Evolutionary conservation across 2,329 filamentous ascomycete species (phyloP).

Genomic region (Pseudogymnoascus sp.): DNA sequence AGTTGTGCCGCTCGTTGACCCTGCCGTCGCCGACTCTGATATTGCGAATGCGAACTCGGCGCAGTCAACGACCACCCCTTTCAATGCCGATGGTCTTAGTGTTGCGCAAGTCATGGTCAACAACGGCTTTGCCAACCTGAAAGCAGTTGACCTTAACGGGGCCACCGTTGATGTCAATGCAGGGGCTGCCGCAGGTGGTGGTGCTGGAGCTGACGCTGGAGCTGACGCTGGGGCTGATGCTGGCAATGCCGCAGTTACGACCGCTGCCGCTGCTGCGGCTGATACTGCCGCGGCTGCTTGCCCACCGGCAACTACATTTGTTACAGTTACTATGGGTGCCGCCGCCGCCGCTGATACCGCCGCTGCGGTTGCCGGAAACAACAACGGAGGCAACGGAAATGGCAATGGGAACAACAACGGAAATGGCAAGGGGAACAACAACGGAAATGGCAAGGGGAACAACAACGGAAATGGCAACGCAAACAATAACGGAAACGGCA

Average conservation of each 20-base stretch:
- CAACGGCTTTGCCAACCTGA: constrained; percentile 56
- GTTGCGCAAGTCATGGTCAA: constrained; percentile 55
- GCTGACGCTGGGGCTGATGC: constrained; percentile 13
- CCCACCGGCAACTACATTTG: constrained; percentile 16
- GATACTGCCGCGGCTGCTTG: constrained; percentile 19
- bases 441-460: constrained; percentile 14
- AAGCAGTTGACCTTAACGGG: constrained; percentile 31
- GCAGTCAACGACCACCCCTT: constrained; percentile 43
- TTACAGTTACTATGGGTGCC: constrained; percentile 18
- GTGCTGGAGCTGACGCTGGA: constrained; percentile 6
- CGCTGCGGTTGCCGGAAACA: constrained; percentile 5
- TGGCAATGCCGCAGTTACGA: constrained; percentile 4
- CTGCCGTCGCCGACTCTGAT: constrained; percentile 48
- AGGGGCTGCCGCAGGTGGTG: constrained; percentile 23
- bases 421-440: constrained; percentile 12
- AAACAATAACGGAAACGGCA: constrained; percentile 15
- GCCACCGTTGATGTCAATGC: constrained; percentile 29
- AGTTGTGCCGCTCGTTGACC: constrained; percentile 59
- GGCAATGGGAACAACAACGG: constrained; percentile 18
- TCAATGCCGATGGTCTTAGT: constrained; percentile 51
- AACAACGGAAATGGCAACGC: constrained; percentile 16
- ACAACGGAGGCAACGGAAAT: constrained; percentile 16
- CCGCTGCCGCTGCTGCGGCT: constrained; percentile 13
- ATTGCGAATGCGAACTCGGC: constrained; percentile 52
- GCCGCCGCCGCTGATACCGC: constrained; percentile 15